A percentile compares a stretch with the other conserved stretches of the same genome.
phyloP scores from a whole-genome alignment of 345 rosid species.

The Pistacia atlantica region DNA sequence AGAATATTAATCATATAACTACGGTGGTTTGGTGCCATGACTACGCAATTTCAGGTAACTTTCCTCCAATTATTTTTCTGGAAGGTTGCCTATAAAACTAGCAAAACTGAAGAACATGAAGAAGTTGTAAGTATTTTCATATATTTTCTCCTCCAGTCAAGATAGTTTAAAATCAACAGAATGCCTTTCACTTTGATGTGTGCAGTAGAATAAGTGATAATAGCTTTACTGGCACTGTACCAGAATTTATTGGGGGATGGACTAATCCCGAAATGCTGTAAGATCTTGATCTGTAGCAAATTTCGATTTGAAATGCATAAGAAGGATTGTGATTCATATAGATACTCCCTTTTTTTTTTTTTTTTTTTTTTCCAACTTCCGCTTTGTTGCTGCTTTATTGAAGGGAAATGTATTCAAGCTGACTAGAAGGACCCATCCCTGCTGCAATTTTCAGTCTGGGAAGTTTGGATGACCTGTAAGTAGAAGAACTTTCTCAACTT shows the following conservation, averaged over 20 bases:
- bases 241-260: slow-evolving; percentile 22
- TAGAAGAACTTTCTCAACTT: neutral
- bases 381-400: no score
- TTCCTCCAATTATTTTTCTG: neutral
- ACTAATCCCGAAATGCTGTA: slow-evolving; percentile 12
- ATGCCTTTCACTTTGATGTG: neutral
- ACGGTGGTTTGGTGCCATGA: neutral
- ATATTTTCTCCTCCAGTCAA: neutral
- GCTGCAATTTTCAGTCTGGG: slow-evolving; percentile 34
- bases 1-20: neutral
- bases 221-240: slow-evolving; percentile 20
- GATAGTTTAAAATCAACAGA: neutral
- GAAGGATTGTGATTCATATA: no score
- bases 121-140: neutral
- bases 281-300: neutral
- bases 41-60: neutral
- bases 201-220: slow-evolving; percentile 28
- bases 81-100: slow-evolving; percentile 2
- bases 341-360: no score
- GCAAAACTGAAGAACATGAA: neutral
- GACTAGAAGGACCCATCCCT: slow-evolving; percentile 62
- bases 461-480: slow-evolving; percentile 45
- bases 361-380: no score
- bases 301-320: no score
- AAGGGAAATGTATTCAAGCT: slow-evolving; percentile 61